Conservation (phyloP, 2,329 filamentous ascomycete genomes). For the Penicillium glabrum region DNA sequence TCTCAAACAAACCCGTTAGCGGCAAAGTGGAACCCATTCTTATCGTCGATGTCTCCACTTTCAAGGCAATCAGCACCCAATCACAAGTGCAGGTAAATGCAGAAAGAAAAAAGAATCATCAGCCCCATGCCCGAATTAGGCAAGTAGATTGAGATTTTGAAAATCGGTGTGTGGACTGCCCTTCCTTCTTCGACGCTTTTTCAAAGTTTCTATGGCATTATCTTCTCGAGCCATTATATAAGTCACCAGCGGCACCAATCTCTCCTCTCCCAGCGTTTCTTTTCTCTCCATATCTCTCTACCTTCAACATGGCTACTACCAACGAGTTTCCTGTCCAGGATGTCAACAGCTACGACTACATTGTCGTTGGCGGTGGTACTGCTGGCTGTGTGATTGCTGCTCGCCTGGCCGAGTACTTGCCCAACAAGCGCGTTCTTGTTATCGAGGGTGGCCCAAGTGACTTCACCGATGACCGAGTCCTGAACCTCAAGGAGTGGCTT, state of each 20-base stretch:
- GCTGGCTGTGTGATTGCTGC: conserved; percentile 83
- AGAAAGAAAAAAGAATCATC: neutral
- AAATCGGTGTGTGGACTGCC: neutral
- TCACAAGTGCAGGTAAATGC: neutral
- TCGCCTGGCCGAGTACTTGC: conserved; percentile 77
- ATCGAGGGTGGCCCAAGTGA: conserved; percentile 90
- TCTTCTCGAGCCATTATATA: neutral
- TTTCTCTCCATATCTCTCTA: neutral
- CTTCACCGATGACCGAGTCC: conserved; percentile 81
- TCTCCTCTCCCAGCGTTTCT: neutral
- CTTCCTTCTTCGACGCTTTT: neutral
- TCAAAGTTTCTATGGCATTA: neutral
- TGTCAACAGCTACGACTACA: conserved; percentile 73
- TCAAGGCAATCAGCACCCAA: neutral
- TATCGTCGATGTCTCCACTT: neutral
- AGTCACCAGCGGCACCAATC: neutral
- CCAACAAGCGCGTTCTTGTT: conserved; percentile 75
- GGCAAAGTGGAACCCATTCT: neutral
- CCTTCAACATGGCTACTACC: conserved; percentile 61
- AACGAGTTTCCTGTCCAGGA: conserved; percentile 64
- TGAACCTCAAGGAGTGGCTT: conserved; percentile 85
- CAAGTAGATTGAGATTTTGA: conserved; percentile 4
- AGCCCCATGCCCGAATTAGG: neutral
- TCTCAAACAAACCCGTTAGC: neutral
- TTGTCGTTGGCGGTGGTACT: conserved; percentile 82